Percentiles rank a stretch among this genome's conserved stretches.
These are phyloP conservation scores for Kalaharituber pfeilii DNA, from an alignment of 2,329 filamentous ascomycete species.

Conservation along the genomic window DNA sequence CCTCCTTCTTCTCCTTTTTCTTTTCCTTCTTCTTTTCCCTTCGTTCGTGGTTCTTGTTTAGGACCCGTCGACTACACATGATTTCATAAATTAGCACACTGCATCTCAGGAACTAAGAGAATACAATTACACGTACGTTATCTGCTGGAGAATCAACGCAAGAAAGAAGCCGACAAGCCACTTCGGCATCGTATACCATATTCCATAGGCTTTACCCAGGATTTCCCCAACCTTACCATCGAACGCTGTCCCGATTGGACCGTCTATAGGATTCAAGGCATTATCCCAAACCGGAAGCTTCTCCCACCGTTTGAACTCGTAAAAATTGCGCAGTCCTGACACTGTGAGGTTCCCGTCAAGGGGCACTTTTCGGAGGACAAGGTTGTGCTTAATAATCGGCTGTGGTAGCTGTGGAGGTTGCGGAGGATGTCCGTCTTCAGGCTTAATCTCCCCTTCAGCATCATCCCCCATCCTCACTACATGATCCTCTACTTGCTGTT, in stretches of 20 bases:
- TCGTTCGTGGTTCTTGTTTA: too few relatives aligned
- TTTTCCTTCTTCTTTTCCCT: background rate
- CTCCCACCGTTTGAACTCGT: slow-evolving; percentile 13
- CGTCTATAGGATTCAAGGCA: slow-evolving; percentile 15
- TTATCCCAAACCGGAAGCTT: slow-evolving; percentile 11
- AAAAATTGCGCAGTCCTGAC: slow-evolving; percentile 9
- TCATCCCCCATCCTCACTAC: too few relatives aligned
- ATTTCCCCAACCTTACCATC: slow-evolving; percentile 12
- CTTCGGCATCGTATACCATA: slow-evolving; percentile 9
- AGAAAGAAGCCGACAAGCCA: slow-evolving; percentile 65
- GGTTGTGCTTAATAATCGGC: background rate
- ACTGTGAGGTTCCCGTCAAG: slow-evolving; percentile 5
- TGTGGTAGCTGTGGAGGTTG: slow-evolving; percentile 6
- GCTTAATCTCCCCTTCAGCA: background rate
- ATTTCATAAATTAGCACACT: too few relatives aligned
- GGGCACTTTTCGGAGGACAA: slow-evolving; percentile 9
- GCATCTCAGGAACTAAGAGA: too few relatives aligned
- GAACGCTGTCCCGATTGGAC: slow-evolving; percentile 1
- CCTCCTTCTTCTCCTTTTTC: background rate
- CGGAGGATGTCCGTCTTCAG: slow-evolving; percentile 6
- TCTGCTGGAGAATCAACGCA: slow-evolving; percentile 52
- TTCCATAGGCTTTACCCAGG: slow-evolving; percentile 4
- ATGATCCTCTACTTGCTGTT: background rate
- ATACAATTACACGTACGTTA: slow-evolving; percentile 46
- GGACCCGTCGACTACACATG: too few relatives aligned